These are phyloP conservation scores for Aureobasidium lini DNA, from an alignment of 2,329 filamentous ascomycete species.

Conservation along the genomic window DNA sequence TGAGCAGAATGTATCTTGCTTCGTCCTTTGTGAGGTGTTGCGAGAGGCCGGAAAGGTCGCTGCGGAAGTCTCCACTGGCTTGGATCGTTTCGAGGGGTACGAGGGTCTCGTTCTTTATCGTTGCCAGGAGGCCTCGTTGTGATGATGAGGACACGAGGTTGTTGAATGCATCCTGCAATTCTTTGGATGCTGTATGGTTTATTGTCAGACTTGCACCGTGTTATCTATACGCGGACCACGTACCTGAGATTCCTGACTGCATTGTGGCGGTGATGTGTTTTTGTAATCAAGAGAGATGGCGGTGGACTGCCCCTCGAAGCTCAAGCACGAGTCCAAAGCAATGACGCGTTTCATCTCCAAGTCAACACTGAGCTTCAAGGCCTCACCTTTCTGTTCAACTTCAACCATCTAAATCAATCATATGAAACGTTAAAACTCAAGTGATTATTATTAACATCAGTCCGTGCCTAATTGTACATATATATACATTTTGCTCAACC, in stretches of 20 bases:
- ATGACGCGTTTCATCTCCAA: constrained; percentile 7
- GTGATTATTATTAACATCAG: neutral
- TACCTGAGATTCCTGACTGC: constrained; percentile 75
- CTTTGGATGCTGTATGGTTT: constrained; percentile 57
- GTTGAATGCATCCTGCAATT: constrained; percentile 69
- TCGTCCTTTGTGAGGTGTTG: constrained; percentile 58
- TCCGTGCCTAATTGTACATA: neutral
- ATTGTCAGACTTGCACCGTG: neutral
- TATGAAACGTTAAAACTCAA: too few species aligned
- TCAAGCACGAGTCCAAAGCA: neutral
- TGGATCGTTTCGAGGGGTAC: constrained; percentile 52
- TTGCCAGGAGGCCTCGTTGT: constrained; percentile 64
- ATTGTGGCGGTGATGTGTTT: constrained; percentile 38
- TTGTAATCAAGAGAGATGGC: neutral
- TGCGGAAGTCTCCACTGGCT: constrained; percentile 29
- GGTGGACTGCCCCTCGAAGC: constrained; percentile 10
- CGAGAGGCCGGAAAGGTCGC: constrained; percentile 55
- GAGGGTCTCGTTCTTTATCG: constrained; percentile 62
- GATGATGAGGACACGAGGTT: constrained; percentile 53
- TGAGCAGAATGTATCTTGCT: constrained; percentile 68
- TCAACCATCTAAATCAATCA: too few species aligned
- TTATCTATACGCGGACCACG: constrained; percentile 6
- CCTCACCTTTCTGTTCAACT: neutral
- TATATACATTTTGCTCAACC: neutral
- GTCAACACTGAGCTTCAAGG: neutral